A percentile compares a stretch with the other conserved stretches of the same genome.
Evolutionary conservation across 1,284 basidiomycete species (phyloP).

Genomic region (Wallemia mellicola): DNA sequence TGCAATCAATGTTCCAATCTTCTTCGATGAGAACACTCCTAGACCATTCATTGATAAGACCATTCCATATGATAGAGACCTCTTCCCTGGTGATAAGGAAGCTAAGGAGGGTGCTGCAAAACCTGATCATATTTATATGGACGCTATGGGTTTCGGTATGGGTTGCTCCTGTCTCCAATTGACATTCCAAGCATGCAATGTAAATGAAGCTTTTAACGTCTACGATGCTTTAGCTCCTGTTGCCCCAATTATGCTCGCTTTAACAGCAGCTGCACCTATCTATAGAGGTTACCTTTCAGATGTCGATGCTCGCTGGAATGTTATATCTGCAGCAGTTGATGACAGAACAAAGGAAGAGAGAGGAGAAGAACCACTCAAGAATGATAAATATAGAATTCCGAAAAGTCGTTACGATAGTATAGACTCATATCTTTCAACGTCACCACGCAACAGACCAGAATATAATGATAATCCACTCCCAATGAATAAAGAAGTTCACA

Average conservation of each 20-base stretch:
- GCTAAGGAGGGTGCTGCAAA: conserved; percentile 66
- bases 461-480: conserved; percentile 75
- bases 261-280: conserved; percentile 75
- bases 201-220: conserved; percentile 62
- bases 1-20: conserved; percentile 81
- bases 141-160: conserved; percentile 99
- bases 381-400: conserved; percentile 46
- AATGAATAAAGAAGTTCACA: conserved; percentile 40
- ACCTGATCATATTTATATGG: conserved; percentile 68
- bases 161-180: conserved; percentile 93
- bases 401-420: conserved; percentile 96
- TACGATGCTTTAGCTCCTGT: conserved; percentile 87
- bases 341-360: conserved; percentile 86
- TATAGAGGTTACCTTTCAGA: conserved; percentile 87
- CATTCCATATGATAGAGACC: conserved; percentile 48
- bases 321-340: conserved; percentile 86
- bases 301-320: conserved; percentile 94
- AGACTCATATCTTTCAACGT: conserved; percentile 66
- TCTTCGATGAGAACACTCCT: conserved; percentile 59
- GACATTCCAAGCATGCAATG: conserved; percentile 87
- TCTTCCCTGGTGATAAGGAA: conserved; percentile 58
- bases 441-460: conserved; percentile 57
- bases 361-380: conserved; percentile 43
- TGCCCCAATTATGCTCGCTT: conserved; percentile 75
- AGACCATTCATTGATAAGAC: conserved; percentile 67